Evolutionary conservation across 2,329 filamentous ascomycete species (phyloP).

Genomic region (Scortechinia acanthostroma): DNA sequence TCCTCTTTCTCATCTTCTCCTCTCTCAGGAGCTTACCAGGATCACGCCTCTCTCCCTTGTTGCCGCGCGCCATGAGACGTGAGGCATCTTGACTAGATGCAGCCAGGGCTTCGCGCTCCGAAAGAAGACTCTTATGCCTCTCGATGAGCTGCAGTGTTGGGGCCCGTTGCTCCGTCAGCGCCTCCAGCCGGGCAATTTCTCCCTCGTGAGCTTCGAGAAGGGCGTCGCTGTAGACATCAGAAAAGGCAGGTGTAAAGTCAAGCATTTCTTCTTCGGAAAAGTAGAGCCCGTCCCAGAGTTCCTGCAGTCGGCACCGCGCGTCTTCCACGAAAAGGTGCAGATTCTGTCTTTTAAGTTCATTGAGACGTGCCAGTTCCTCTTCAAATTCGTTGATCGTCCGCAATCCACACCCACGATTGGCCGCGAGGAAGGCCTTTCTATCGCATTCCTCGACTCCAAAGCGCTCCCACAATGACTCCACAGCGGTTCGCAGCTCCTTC

Average conservation of each 20-base stretch:
- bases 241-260: slow-evolving; percentile 93
- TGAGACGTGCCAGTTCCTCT: slow-evolving; percentile 77
- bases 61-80: slow-evolving; percentile 80
- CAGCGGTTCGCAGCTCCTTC: slow-evolving; percentile 66
- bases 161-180: slow-evolving; percentile 77
- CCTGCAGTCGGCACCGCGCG: slow-evolving; percentile 80
- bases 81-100: slow-evolving; percentile 91
- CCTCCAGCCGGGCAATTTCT: slow-evolving; percentile 76
- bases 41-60: slow-evolving; percentile 89
- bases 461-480: slow-evolving; percentile 85
- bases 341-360: slow-evolving; percentile 91
- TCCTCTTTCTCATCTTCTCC: slow-evolving; percentile 97
- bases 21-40: slow-evolving; percentile 88
- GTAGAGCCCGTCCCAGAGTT: slow-evolving; percentile 89
- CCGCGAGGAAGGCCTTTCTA: slow-evolving; percentile 75
- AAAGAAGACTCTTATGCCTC: slow-evolving; percentile 72
- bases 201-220: slow-evolving; percentile 89
- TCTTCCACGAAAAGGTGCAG: slow-evolving; percentile 94
- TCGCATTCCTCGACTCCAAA: slow-evolving; percentile 77
- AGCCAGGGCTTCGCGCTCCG: slow-evolving; percentile 80
- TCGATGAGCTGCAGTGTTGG: slow-evolving; percentile 79
- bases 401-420: slow-evolving; percentile 84
- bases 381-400: slow-evolving; percentile 93
- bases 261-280: slow-evolving; percentile 98
- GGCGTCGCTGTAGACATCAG: slow-evolving; percentile 93